Conservation (phyloP, 805 yeast species). For the Cyberlindnera amylophila region DNA sequence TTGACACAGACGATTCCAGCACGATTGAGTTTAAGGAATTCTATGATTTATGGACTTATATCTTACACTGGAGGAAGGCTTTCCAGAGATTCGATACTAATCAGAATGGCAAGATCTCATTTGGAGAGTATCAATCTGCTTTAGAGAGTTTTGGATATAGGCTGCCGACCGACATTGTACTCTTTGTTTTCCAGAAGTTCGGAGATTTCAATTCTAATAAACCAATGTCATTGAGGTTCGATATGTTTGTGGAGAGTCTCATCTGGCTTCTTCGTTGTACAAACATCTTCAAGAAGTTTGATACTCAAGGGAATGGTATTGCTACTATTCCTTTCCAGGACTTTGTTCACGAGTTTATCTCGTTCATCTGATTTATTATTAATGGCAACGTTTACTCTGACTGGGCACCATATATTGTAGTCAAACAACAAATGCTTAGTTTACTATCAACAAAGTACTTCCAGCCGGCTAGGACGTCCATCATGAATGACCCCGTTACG, state of each 20-base stretch:
- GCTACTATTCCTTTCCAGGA: slow-evolving; percentile 65
- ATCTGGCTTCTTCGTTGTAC: slow-evolving; percentile 75
- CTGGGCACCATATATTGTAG: no score
- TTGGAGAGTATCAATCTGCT: slow-evolving; percentile 60
- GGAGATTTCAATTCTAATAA: slow-evolving; percentile 34
- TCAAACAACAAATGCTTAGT: no score
- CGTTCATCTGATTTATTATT: slow-evolving; percentile 18
- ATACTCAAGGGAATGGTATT: slow-evolving; percentile 68
- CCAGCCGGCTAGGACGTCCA: no score
- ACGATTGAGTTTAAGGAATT: slow-evolving; percentile 56
- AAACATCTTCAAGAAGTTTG: slow-evolving; percentile 74
- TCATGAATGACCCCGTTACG: no score
- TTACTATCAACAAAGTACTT: no score
- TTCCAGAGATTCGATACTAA: slow-evolving; percentile 61
- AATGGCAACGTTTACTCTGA: no score
- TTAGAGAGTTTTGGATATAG: slow-evolving; percentile 64
- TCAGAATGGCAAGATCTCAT: slow-evolving; percentile 54
- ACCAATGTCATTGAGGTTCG: slow-evolving; percentile 56
- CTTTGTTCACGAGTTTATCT: slow-evolving; percentile 51
- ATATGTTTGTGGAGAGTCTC: slow-evolving; percentile 75
- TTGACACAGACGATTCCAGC: slow-evolving; percentile 47
- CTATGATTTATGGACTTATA: slow-evolving; percentile 63
- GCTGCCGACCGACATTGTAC: slow-evolving; percentile 51
- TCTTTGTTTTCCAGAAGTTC: slow-evolving; percentile 55
- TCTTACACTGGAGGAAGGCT: slow-evolving; percentile 61